phyloP scores from a whole-genome alignment of 768 basidiomycete genomes.

The Podaxis mareebaensis region DNA sequence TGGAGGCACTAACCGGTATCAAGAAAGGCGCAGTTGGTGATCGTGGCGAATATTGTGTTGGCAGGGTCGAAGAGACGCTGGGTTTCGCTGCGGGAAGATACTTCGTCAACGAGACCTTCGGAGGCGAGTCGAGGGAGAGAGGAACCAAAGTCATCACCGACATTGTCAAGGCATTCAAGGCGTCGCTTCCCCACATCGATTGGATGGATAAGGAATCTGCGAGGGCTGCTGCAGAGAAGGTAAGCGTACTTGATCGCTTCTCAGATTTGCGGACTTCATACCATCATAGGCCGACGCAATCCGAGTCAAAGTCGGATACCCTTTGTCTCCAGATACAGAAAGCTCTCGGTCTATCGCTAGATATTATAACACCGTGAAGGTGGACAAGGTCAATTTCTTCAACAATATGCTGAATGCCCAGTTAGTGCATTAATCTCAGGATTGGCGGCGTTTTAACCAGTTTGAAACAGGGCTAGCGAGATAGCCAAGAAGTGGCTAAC shows the following conservation, averaged over 20 bases:
- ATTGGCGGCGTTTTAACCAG: not conserved
- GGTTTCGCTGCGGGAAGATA: conserved; percentile 91
- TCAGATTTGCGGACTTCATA: conserved; percentile 15
- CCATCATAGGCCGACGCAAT: conserved; percentile 68
- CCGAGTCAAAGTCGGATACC: conserved; percentile 92
- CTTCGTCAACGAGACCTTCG: conserved; percentile 85
- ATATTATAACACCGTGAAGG: conserved; percentile 74
- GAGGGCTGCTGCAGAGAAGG: conserved; percentile 83
- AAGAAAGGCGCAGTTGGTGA: conserved; percentile 86
- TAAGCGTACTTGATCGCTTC: conserved; percentile 24
- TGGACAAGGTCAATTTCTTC: conserved; percentile 75
- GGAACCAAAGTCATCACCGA: conserved; percentile 77
- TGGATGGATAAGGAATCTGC: conserved; percentile 94
- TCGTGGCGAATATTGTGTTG: conserved; percentile 81
- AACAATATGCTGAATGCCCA: conserved; percentile 73
- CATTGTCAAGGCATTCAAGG: conserved; percentile 82
- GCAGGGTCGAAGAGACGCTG: conserved; percentile 65
- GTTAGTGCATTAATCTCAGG: conserved; percentile 31
- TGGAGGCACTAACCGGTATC: conserved; percentile 77
- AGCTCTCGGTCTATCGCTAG: conserved; percentile 64
- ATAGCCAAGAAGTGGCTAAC: conserved; percentile 71
- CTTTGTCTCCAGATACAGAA: conserved; percentile 79
- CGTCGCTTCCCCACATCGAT: conserved; percentile 66
- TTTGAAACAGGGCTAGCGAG: conserved; percentile 48
- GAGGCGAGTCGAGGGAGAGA: conserved; percentile 74